Conservation (phyloP, 2,329 filamentous ascomycete genomes). For the Fusarium sp. region DNA sequence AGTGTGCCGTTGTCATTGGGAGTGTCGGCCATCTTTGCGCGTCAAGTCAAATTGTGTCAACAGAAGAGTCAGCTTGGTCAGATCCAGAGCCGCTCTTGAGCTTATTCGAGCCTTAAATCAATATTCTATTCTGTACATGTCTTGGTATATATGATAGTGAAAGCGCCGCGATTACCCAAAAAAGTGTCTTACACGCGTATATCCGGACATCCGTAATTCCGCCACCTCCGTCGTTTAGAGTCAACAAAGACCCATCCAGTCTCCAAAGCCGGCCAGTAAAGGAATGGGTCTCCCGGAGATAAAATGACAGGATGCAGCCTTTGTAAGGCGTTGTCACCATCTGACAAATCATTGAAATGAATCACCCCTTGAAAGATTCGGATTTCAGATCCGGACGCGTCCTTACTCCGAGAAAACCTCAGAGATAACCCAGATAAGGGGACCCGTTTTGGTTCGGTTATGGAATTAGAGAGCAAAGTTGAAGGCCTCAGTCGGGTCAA, state of each 20-base stretch:
- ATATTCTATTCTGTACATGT: not conserved
- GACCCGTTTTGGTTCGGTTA: not conserved
- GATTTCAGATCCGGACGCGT: not conserved
- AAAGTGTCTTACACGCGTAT: conserved; percentile 5
- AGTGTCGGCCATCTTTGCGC: conserved; percentile 6
- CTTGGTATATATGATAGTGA: not conserved
- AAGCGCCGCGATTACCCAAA: not conserved
- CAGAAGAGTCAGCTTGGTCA: not conserved
- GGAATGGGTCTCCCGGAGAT: not conserved
- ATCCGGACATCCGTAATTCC: conserved; percentile 7
- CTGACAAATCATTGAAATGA: conserved; percentile 4
- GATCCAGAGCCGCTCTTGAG: not conserved
- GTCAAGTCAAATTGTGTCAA: not conserved
- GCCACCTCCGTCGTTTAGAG: not conserved
- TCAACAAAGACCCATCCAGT: conserved; percentile 15
- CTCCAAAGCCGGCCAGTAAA: conserved; percentile 4
- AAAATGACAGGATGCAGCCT: not conserved
- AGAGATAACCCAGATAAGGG: not conserved
- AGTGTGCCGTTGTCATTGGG: conserved; percentile 7
- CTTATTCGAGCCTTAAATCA: not conserved
- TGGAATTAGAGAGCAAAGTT: conserved; percentile 36
- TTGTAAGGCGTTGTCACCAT: not conserved
- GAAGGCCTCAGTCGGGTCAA: conserved; percentile 44
- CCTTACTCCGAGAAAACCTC: not conserved
- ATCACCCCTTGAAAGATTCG: not conserved